A percentile compares a stretch with the other conserved stretches of the same genome.
phyloP scores from a whole-genome alignment of 1,284 basidiomycete species.

The Apiotrichum sp. region DNA sequence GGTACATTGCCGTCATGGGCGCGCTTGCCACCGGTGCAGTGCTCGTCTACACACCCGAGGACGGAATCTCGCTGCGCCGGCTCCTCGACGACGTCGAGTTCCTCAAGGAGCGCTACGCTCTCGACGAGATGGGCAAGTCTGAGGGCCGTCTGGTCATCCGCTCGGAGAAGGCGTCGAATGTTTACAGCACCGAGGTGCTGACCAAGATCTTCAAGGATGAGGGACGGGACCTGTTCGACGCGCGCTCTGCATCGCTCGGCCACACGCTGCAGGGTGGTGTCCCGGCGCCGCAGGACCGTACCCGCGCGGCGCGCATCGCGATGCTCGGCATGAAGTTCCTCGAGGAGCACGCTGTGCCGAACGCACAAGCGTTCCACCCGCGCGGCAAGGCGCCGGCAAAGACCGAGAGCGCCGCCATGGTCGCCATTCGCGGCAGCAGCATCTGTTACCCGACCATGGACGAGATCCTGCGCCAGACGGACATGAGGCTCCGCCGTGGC shows the following conservation, averaged over 20 bases:
- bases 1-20: conserved; percentile 91
- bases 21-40: conserved; percentile 88
- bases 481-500: conserved; percentile 83
- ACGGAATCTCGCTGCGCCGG: conserved; percentile 74
- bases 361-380: conserved; percentile 28
- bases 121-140: conserved; percentile 81
- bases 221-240: conserved; percentile 84
- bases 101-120: conserved; percentile 74
- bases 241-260: conserved; percentile 85
- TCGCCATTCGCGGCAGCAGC: conserved; percentile 76
- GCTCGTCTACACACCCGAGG: conserved; percentile 90
- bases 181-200: conserved; percentile 88
- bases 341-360: conserved; percentile 63
- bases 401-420: conserved; percentile 66
- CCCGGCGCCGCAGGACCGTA: conserved; percentile 88
- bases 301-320: conserved; percentile 81
- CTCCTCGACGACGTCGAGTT: conserved; percentile 82
- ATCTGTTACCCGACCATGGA: conserved; percentile 76
- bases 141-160: conserved; percentile 89
- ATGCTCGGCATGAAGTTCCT: conserved; percentile 92
- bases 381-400: conserved; percentile 22
- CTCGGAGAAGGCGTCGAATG: conserved; percentile 80
- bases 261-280: conserved; percentile 95
- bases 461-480: conserved; percentile 77
- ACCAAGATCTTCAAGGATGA: conserved; percentile 93